phyloP scores from a whole-genome alignment of 169 alveolate species.

The Eimeria necatrix region DNA sequence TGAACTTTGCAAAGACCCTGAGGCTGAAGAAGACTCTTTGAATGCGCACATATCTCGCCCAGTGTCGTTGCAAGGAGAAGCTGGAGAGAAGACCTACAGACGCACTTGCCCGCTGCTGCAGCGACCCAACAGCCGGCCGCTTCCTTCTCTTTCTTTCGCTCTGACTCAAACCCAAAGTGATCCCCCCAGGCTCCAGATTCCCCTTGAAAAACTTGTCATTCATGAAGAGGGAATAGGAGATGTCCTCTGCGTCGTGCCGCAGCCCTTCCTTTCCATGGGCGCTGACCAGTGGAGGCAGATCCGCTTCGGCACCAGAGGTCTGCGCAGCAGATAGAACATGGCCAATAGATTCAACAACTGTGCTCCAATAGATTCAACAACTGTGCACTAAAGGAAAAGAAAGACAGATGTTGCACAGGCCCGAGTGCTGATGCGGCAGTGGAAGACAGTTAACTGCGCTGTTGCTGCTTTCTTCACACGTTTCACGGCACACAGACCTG shows the following conservation, averaged over 20 bases:
- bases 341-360: not conserved
- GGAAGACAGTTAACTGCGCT: no score
- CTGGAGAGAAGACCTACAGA: not conserved
- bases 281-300: conserved; percentile 64
- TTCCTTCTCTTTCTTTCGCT: conserved; percentile 69
- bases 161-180: conserved; percentile 5
- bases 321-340: not conserved
- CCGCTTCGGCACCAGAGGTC: conserved; percentile 80
- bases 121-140: conserved; percentile 26
- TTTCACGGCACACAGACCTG: not conserved
- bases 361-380: not conserved
- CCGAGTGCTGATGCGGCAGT: no score
- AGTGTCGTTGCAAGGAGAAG: not conserved
- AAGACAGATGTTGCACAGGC: not conserved
- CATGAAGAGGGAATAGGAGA: conserved; percentile 48
- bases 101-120: conserved; percentile 67
- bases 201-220: conserved; percentile 68
- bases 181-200: conserved; percentile 44
- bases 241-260: conserved; percentile 79
- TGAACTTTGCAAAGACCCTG: conserved; percentile 50
- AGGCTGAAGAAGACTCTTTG: conserved; percentile 5
- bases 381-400: not conserved
- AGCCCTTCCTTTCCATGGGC: conserved; percentile 61
- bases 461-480: not conserved
- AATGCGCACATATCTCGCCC: conserved; percentile 11